Percentiles rank a stretch among this genome's conserved stretches.
Evolutionary conservation across 306 rosid species (phyloP).

Genomic region (Cucurbita pepo): DNA sequence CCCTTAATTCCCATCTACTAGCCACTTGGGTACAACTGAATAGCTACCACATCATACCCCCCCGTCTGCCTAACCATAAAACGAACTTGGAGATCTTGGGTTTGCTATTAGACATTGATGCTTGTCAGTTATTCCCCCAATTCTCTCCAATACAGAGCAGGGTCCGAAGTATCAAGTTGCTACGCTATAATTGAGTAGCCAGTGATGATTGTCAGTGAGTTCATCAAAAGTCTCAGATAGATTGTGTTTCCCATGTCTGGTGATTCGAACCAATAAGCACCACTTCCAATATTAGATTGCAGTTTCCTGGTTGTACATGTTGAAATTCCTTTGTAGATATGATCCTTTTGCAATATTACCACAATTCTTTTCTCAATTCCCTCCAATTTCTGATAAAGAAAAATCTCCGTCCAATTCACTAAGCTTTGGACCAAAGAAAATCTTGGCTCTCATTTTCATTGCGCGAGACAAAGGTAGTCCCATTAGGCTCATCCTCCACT

Average conservation of each 20-base stretch:
- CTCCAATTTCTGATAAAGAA: not conserved
- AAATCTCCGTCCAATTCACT: not conserved
- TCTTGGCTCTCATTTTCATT: not conserved
- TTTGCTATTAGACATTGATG: not conserved
- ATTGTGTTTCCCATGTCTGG: not conserved
- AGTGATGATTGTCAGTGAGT: not conserved
- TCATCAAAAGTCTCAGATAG: not conserved
- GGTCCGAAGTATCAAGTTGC: not conserved
- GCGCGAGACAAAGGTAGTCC: not conserved
- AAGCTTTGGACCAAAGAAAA: not conserved
- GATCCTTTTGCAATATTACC: not conserved
- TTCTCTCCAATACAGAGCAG: not conserved
- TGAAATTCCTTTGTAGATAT: not conserved
- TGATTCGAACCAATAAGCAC: not conserved
- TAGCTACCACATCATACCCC: not conserved
- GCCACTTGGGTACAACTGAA: not conserved
- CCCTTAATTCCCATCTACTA: not conserved
- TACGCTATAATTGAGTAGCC: not conserved
- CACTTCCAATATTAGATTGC: not conserved
- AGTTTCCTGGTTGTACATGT: not conserved
- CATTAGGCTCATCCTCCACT: not conserved
- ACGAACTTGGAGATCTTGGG: not conserved
- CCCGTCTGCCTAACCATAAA: not conserved
- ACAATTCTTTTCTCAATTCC: not conserved
- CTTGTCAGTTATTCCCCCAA: not conserved